Base-by-base conservation (phyloP, 139 green algal species). In the Dunaliella primolecta region DNA sequence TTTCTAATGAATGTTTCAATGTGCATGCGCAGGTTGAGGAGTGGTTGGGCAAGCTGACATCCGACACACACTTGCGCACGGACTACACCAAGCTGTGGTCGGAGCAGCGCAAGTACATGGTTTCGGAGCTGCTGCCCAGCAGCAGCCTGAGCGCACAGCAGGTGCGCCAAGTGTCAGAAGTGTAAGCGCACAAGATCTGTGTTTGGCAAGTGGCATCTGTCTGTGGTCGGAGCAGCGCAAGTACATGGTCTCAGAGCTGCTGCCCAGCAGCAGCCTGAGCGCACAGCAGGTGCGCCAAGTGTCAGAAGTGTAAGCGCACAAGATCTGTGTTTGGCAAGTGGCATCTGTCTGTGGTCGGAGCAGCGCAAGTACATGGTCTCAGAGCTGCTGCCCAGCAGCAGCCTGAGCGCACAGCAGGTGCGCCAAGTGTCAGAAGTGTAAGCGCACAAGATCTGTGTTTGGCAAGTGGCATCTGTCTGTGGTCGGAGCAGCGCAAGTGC, bases 121-220 rank as follows among this genome's bases (percentile, higher is more conserved):
- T 94, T 3, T 90, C 86, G 3, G 91, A 92, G 80, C 85, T 94
- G 64, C 87, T 94, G 81, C 91, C 91, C 0, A 79, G 86, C 0
- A 87, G 78, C 29, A 82, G 83, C 79, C 33, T 57, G 56, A 25
- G 76, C 56, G 83, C 83, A 71, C n/a, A 75, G 27, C 70, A 84
- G 32, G 27, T 64, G 15, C 15, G 46, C n/a, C n/a, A n/a, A n/a
- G n/a, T n/a, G n/a, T n/a, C n/a, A n/a, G n/a, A n/a, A n/a, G n/a
- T n/a, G n/a, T n/a, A n/a, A n/a, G n/a, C n/a, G n/a, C n/a, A n/a
- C n/a, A n/a, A n/a, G n/a, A n/a, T n/a, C n/a, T n/a, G n/a, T n/a
- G n/a, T n/a, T n/a, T n/a, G n/a, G n/a, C n/a, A n/a, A n/a, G n/a
- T n/a, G n/a, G n/a, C n/a, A n/a, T n/a, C n/a, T n/a, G n/a, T n/a